These are phyloP conservation scores for Talaromyces trachyspermus DNA, from an alignment of 495 filamentous ascomycete genomes.

Conservation along the genomic window DNA sequence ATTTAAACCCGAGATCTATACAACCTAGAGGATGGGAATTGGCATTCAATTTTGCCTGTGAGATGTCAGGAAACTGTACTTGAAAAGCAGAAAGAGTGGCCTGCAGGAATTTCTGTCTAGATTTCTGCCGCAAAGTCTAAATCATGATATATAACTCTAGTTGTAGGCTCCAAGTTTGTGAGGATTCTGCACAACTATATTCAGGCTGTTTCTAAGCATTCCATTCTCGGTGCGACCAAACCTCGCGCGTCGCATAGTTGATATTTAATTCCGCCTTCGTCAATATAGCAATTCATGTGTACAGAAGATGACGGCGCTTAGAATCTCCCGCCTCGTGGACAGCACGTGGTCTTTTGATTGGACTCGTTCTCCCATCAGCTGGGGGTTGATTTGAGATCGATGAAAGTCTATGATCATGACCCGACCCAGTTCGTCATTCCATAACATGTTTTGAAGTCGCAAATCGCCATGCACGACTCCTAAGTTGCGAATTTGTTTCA, in stretches of 20 bases:
- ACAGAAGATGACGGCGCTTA: neutral
- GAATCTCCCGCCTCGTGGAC: neutral
- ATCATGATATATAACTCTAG: too few relatives aligned
- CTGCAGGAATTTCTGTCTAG: too few relatives aligned
- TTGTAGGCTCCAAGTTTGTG: too few relatives aligned
- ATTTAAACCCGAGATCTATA: too few relatives aligned
- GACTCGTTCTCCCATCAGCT: neutral
- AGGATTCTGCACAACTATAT: too few relatives aligned
- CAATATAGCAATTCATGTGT: neutral
- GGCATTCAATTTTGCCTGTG: neutral
- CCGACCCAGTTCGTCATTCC: conserved; percentile 20
- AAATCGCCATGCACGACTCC: conserved; percentile 19
- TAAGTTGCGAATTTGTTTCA: conserved; percentile 13
- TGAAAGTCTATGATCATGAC: conserved; percentile 29
- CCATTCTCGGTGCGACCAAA: too few relatives aligned
- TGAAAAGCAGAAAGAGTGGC: too few relatives aligned
- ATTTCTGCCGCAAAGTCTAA: too few relatives aligned
- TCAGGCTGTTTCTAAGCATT: too few relatives aligned
- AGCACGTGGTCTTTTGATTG: neutral
- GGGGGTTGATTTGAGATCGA: conserved; percentile 11
- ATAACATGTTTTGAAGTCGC: conserved; percentile 22
- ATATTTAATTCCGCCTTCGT: neutral
- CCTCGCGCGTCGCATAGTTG: too few relatives aligned
- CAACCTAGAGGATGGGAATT: neutral
- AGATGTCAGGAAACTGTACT: neutral